phyloP scores from a whole-genome alignment of 2,329 filamentous ascomycete genomes.

The Penicillium sclerotigenum region DNA sequence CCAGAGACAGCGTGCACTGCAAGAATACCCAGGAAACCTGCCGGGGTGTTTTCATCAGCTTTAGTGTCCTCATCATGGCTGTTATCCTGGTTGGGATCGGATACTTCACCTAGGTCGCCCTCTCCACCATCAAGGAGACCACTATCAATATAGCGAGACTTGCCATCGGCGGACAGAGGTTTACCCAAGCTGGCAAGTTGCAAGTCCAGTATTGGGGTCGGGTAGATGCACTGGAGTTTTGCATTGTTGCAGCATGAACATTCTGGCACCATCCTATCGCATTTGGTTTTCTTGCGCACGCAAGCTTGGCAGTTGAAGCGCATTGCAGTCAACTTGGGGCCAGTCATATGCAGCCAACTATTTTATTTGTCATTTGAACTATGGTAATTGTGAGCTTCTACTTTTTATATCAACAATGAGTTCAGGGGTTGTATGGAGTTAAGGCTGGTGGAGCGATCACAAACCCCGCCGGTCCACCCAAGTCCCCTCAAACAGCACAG shows the following conservation, averaged over 20 bases:
- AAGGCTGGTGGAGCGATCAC: neutral
- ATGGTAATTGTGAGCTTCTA: neutral
- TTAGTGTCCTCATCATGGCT: neutral
- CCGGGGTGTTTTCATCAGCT: neutral
- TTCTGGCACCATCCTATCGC: conserved; percentile 33
- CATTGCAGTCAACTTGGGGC: neutral
- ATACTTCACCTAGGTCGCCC: conserved; percentile 25
- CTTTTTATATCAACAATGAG: neutral
- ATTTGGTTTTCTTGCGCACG: conserved; percentile 42
- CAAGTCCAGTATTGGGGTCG: neutral
- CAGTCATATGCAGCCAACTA: no score
- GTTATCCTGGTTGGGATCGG: conserved; percentile 17
- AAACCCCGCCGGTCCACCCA: neutral
- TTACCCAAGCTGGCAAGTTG: neutral
- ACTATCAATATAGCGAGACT: conserved; percentile 45
- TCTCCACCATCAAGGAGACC: conserved; percentile 28
- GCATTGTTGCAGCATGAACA: conserved; percentile 37
- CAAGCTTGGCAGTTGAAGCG: conserved; percentile 21
- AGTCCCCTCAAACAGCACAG: conserved; percentile 1
- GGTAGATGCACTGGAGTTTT: conserved; percentile 41
- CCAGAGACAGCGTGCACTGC: neutral
- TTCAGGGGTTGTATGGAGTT: neutral
- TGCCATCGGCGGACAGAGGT: conserved; percentile 25
- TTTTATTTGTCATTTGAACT: no score
- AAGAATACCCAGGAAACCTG: neutral